phyloP scores from a whole-genome alignment of 805 yeast genomes.

The Komagataella populi region DNA sequence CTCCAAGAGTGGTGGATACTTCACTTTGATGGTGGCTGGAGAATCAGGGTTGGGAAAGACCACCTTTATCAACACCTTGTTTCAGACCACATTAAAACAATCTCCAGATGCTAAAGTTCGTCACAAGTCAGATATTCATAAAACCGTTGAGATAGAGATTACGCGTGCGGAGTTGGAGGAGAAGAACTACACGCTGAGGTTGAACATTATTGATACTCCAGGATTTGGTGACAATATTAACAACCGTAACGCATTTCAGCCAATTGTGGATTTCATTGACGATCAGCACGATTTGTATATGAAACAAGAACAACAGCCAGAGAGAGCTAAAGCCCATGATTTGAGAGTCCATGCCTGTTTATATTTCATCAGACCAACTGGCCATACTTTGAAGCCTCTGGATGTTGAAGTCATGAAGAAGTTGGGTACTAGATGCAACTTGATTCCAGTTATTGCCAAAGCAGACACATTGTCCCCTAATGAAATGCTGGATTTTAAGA shows the following conservation, averaged over 20 bases:
- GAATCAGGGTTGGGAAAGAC: conserved; percentile 89
- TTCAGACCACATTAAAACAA: conserved; percentile 59
- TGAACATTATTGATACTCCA: conserved; percentile 83
- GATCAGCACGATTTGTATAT: conserved; percentile 80
- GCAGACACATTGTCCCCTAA: conserved; percentile 70
- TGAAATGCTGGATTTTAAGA: conserved; percentile 58
- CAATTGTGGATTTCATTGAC: conserved; percentile 78
- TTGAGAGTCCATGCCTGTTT: conserved; percentile 83
- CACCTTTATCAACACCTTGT: conserved; percentile 78
- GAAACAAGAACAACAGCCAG: conserved; percentile 92
- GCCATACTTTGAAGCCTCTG: conserved; percentile 74
- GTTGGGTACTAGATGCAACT: conserved; percentile 64
- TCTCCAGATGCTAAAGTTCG: conserved; percentile 41
- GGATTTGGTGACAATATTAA: conserved; percentile 89
- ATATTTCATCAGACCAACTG: conserved; percentile 85
- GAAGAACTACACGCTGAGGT: conserved; percentile 61
- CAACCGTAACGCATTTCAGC: conserved; percentile 77
- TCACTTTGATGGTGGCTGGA: conserved; percentile 79
- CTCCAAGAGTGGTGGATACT: conserved; percentile 60
- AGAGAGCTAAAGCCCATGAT: conserved; percentile 52
- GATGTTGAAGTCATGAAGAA: conserved; percentile 85
- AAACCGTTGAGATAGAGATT: conserved; percentile 70
- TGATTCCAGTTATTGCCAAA: conserved; percentile 83
- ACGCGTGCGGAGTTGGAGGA: conserved; percentile 75
- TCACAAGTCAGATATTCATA: conserved; percentile 44